Base-by-base conservation (phyloP, 306 rosid species). In the Chamaecrista fasciculata region DNA sequence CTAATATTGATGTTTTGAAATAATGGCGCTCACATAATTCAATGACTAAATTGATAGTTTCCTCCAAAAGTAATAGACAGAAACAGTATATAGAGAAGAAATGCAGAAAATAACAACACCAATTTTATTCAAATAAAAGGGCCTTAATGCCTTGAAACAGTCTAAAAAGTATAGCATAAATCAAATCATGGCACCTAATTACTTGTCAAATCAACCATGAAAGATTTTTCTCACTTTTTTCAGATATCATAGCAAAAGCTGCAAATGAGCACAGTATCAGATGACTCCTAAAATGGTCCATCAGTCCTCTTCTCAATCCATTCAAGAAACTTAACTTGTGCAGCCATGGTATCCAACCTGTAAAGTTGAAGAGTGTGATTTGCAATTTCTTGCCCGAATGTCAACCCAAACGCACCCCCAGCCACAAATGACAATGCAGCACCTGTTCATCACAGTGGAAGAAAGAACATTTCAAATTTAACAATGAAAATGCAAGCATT, bases 341-440 rank as follows among this genome's bases (percentile, higher is more conserved):
- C 86, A 24, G 89, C 82, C 70, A 84, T 42, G 66, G 96, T 83
- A 86, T 90, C 98, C 58, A 88, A 47, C 83, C 75, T 86, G 89
- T 94, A 94, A 62, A 94, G 92, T 73, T 90, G 97, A 70, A 86
- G 81, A 18, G 86, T 37, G 68, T 90, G 97, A 74, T 84, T 83
- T 40, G 92, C 95, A 16, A 82, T 42, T 78, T 94, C 97, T 0
- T 89, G 91, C 20, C 94, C 94, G 11, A 85, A 81, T n/a, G 86
- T 76, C 78, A 69, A 80, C 15, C 94, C 90, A 60, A 90, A 86
- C 19, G 70, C 74, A 76, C 92, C 97, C 36, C 98, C 97, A 23
- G 88, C 95, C 43, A 94, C 42, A 71, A 88, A 59, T 11, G 96
- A 81, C 49, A 90, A 67, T 47, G 89, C 92, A 63, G 97, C 81